Base-by-base conservation (phyloP, 441 rosid genomes). In the Populus hybrid region DNA sequence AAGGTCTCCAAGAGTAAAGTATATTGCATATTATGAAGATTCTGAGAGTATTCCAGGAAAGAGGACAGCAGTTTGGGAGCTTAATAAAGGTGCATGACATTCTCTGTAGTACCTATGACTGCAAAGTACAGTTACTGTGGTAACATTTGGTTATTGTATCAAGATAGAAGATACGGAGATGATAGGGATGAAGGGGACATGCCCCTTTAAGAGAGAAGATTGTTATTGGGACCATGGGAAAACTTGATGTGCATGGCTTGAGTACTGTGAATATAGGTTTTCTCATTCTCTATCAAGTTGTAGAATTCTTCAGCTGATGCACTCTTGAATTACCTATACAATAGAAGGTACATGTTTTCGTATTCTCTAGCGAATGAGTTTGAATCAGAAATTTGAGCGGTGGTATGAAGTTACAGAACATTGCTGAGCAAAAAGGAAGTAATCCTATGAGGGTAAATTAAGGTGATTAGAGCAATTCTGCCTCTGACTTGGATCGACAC, bases 161-260 rank as follows among this genome's bases (percentile, higher is more conserved):
- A 11, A 38, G 3, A 38, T 38, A 38, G 42, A 38, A 38, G 45
- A 38, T 38, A 9, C 45, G 11, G 45, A 38, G 11, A 38, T 38
- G 45, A 38, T 38, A 38, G 45, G 45, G 45, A 38, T 38, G 11
- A 38, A 38, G 45, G 45, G 45, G 45, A 38, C 96, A 98, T 10
- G 99, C 97, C 72, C 98, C 98, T 63, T 82, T 93, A 78, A 91
- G 99, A 83, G 85, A 94, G 93, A 81, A 3, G 99, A 96, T 86
- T 96, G 98, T 83, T 96, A 93, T 66, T 94, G 99, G 99, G 98
- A 96, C 86, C 92, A 93, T 42, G 99, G 95, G 77, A 96, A 93
- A 85, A 97, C 98, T 70, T 88, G 98, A 23, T 96, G 99, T 84
- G 99, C 98, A 16, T 93, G 93, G 98, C 84, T 94, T 71, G 96